These are phyloP conservation scores for Talaromyces marneffei DNA, from an alignment of 2,329 filamentous ascomycete species.

Conservation along the genomic window DNA sequence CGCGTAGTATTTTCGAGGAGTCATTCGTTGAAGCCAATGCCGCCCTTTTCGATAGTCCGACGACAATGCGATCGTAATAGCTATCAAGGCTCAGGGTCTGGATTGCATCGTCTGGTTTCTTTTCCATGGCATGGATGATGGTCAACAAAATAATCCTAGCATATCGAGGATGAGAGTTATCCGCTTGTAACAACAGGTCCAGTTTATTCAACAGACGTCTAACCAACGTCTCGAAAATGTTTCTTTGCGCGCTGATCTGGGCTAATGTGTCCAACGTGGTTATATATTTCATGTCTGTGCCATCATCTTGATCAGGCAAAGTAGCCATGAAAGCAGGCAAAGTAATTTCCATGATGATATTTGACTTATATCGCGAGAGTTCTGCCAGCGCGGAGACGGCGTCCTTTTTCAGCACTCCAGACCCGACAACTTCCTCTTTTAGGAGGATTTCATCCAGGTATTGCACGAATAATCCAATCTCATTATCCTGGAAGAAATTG, in stretches of 20 bases:
- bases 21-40: constrained; percentile 30
- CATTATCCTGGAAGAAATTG: constrained; percentile 46
- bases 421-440: constrained; percentile 51
- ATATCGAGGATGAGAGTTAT: constrained; percentile 46
- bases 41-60: constrained; percentile 38
- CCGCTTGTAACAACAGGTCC: constrained; percentile 48
- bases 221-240: constrained; percentile 59
- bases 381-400: constrained; percentile 55
- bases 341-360: constrained; percentile 58
- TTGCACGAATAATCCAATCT: constrained; percentile 50
- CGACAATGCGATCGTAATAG: constrained; percentile 49
- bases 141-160: constrained; percentile 56
- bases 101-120: constrained; percentile 40
- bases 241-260: constrained; percentile 56
- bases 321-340: constrained; percentile 62
- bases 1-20: constrained; percentile 39
- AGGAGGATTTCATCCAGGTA: constrained; percentile 58
- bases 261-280: constrained; percentile 58
- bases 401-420: constrained; percentile 53
- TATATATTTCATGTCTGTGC: constrained; percentile 44
- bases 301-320: constrained; percentile 53
- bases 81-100: constrained; percentile 39
- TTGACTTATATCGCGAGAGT: constrained; percentile 57
- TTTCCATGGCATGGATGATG: constrained; percentile 56
- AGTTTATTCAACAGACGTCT: constrained; percentile 59